Base-by-base conservation (phyloP, 139 green algal genomes). In the Nannochloris sp. region DNA sequence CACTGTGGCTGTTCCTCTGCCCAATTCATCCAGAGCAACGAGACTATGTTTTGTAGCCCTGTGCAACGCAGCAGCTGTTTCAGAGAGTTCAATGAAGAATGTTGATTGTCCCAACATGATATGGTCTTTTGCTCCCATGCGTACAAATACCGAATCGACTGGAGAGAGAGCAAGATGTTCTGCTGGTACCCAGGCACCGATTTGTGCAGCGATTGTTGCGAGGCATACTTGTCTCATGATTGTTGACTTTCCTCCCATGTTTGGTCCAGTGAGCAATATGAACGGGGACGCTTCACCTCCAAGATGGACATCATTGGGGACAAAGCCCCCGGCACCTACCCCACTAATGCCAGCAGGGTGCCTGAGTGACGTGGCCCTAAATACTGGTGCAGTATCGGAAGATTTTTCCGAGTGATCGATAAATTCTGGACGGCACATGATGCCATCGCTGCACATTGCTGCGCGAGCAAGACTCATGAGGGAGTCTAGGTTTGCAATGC, bases 171-270 rank as follows among this genome's bases (percentile, higher is more conserved):
- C 53, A 46, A 97, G 73, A 11, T 63, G 76, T 40, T 85, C 69
- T 0, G 93, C 93, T 1, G 93, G 93, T 17, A 97, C 89, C 61
- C 81, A 89, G 1, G 87, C 88, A 13, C 93, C 93, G 8, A 93
- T 74, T 78, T 95, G 91, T 2, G 87, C 89, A 67, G 95, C 61
- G 30, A 97, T 26, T 2, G 84, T 72, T 3, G 91, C 85, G 33
- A 97, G 84, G 76, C 91, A 97, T 16, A 88, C 80, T 63, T 95
- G 89, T 37, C 92, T 76, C 69, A 98, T 80, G 49, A 97, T 77
- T 5, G 93, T 97, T 63, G 72, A 87, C 76, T 98, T 98, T 68
- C 93, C 93, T 50, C 93, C 93, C 93, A 98, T 99, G 81, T 99
- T 99, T 58, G 93, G 91, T 2, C 93, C 86, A 4, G 85, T 94